Conservation (phyloP, 2,329 filamentous ascomycete genomes). For the Penicillium sp. region DNA sequence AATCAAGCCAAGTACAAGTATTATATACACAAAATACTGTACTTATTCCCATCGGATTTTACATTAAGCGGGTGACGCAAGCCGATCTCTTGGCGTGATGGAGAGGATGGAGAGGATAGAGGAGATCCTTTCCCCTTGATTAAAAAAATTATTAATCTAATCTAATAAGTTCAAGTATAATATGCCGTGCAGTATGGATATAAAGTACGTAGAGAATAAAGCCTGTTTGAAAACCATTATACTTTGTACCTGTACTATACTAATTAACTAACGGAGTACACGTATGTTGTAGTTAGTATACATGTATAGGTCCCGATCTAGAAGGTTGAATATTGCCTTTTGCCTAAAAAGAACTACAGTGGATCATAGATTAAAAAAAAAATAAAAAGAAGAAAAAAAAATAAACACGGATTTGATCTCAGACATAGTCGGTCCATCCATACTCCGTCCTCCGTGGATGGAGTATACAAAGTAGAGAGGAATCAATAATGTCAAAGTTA, state of each 20-base stretch:
- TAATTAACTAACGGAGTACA: background rate
- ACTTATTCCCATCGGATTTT: background rate
- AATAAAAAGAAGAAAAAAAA: background rate
- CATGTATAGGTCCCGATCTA: background rate
- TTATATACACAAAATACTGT: too few species aligned
- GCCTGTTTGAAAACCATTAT: too few species aligned
- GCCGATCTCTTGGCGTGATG: conserved; percentile 20
- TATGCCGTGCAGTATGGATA: background rate
- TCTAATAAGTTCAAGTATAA: background rate
- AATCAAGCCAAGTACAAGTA: background rate
- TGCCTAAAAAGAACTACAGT: background rate
- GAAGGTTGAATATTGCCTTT: background rate
- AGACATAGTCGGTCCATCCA: background rate
- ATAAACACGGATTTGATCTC: background rate
- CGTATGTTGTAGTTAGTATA: background rate
- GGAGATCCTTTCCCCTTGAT: background rate
- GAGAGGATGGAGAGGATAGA: background rate
- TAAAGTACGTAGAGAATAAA: background rate
- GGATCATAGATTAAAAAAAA: background rate
- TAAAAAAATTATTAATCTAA: background rate
- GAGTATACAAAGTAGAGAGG: background rate
- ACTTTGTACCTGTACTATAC: background rate
- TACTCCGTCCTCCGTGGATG: background rate
- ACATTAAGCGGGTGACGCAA: conserved; percentile 21
- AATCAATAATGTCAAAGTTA: background rate